Percentiles rank a stretch among this genome's conserved stretches.
Evolutionary conservation across 73 alveolate species (phyloP).

Genomic region (Chromera velia): DNA sequence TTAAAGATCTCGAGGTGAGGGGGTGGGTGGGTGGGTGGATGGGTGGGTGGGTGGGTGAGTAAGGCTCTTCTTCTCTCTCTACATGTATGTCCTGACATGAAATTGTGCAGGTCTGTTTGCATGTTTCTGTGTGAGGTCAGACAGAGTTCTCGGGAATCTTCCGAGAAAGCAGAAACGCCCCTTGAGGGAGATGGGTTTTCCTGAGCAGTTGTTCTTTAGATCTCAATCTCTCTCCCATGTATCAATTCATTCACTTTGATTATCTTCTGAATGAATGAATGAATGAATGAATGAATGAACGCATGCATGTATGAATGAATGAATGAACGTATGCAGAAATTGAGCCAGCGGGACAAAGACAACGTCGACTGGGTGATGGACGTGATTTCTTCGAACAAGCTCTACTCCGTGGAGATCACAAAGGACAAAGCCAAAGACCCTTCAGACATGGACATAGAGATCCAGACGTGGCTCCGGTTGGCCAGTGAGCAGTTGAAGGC

Average conservation of each 20-base stretch:
- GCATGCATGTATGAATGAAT: not conserved
- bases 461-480: not conserved
- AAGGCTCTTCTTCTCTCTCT: too few species aligned
- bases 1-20: not conserved
- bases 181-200: too few species aligned
- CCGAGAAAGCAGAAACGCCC: too few species aligned
- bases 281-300: too few species aligned
- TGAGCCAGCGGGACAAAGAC: not conserved
- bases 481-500: not conserved
- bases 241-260: too few species aligned
- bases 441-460: not conserved
- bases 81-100: too few species aligned
- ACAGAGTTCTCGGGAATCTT: too few species aligned
- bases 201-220: too few species aligned
- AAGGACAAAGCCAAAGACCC: not conserved
- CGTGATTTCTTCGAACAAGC: not conserved
- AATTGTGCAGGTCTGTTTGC: too few species aligned
- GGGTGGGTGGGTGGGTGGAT: not conserved
- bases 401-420: not conserved
- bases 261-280: too few species aligned
- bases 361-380: not conserved
- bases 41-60: not conserved
- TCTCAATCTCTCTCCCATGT: too few species aligned
- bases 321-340: not conserved
- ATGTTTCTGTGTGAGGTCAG: too few species aligned